These are phyloP conservation scores for Neurospora sp. DNA, from an alignment of 495 filamentous ascomycete genomes.

Conservation along the genomic window DNA sequence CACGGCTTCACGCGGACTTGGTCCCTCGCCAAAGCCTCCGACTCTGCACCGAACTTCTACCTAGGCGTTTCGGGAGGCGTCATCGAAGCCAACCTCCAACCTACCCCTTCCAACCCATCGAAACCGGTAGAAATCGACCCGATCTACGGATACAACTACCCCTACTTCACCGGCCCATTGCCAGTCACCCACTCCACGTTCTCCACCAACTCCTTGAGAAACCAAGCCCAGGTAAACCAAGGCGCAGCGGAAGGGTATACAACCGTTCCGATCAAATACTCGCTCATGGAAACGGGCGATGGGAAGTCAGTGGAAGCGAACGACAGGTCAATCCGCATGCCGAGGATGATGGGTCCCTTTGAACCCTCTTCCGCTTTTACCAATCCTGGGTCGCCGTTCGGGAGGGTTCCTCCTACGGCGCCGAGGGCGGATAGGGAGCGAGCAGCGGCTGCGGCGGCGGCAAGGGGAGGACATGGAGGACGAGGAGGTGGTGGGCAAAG, in stretches of 20 bases:
- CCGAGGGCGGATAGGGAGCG: neutral
- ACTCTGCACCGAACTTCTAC: conserved; percentile 32
- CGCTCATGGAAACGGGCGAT: conserved; percentile 23
- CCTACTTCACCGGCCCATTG: neutral
- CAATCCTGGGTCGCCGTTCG: neutral
- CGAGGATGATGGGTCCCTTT: conserved; percentile 1
- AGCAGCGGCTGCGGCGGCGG: neutral
- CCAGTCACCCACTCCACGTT: conserved; percentile 14
- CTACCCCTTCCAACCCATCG: neutral
- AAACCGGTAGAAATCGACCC: neutral
- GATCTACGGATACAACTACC: neutral
- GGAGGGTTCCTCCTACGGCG: neutral
- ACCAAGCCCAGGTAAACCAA: neutral
- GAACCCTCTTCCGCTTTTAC: neutral
- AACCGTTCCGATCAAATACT: neutral
- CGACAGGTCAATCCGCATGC: conserved; percentile 14
- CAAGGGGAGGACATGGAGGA: neutral
- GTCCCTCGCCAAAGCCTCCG: conserved; percentile 30
- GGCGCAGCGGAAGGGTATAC: conserved; percentile 4
- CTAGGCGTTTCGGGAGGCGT: conserved; percentile 30
- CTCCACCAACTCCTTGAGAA: conserved; percentile 10
- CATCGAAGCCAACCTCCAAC: conserved; percentile 23
- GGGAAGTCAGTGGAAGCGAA: conserved; percentile 10
- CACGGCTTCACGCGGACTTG: conserved; percentile 21
- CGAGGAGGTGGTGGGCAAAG: no score